Evolutionary conservation across 345 rosid species (phyloP).

Genomic region (Arabis alpina): DNA sequence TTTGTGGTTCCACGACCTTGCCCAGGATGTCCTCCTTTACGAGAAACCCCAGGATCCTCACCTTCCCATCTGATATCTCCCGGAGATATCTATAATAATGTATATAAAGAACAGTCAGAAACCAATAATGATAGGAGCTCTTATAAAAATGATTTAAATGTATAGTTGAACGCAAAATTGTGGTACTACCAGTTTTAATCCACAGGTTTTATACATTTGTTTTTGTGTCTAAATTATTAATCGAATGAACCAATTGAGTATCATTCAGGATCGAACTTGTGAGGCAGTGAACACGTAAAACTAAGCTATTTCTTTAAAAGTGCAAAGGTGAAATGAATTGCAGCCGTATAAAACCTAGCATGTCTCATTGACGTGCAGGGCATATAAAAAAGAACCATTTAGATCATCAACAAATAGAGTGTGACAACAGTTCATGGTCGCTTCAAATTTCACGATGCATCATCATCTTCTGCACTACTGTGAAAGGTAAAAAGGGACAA

Average conservation of each 20-base stretch:
- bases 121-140: constrained; percentile 21
- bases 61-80: constrained; percentile 94
- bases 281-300: constrained; percentile 6
- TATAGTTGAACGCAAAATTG: too few relatives aligned
- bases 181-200: constrained; percentile 8
- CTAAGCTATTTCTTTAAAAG: not conserved
- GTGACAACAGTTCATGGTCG: constrained; percentile 15
- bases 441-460: constrained; percentile 4
- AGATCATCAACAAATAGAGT: constrained; percentile 3
- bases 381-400: not conserved
- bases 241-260: constrained; percentile 2
- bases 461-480: constrained; percentile 19
- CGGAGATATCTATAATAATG: constrained; percentile 68
- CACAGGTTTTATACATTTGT: not conserved
- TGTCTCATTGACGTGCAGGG: constrained; percentile 3
- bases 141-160: not conserved
- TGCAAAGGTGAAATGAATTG: not conserved
- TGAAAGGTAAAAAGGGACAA: constrained; percentile 2
- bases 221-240: not conserved
- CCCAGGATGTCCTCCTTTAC: constrained; percentile 79
- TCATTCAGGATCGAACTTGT: constrained; percentile 11
- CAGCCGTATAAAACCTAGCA: not conserved
- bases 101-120: constrained; percentile 20
- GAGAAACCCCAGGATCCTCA: constrained; percentile 70
- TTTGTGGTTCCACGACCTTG: constrained; percentile 78